These are phyloP conservation scores for Pestalotiopsis sp. DNA, from an alignment of 2,329 filamentous ascomycete genomes.

Conservation along the genomic window DNA sequence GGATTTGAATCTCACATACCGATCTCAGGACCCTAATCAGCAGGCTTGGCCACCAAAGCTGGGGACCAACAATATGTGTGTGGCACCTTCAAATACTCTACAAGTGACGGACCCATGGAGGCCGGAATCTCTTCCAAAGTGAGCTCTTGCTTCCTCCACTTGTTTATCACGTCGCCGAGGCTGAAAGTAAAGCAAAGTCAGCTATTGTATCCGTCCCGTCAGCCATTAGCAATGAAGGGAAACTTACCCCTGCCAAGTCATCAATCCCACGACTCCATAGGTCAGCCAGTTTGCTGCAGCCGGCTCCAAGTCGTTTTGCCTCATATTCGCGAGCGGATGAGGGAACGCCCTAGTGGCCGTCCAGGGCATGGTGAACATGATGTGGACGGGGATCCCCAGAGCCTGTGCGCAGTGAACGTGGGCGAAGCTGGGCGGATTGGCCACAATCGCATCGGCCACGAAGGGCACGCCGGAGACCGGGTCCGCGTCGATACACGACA, in stretches of 20 bases:
- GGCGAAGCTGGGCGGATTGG: slow-evolving; percentile 28
- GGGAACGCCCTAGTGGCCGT: slow-evolving; percentile 44
- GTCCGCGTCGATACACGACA: slow-evolving; percentile 30
- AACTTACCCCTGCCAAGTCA: slow-evolving; percentile 51
- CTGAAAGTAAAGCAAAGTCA: not conserved
- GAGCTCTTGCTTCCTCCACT: slow-evolving; percentile 58
- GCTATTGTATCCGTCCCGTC: not conserved
- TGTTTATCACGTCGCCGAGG: slow-evolving; percentile 67
- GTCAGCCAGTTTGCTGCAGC: slow-evolving; percentile 44
- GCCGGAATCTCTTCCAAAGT: slow-evolving; percentile 61
- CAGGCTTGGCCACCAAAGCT: slow-evolving; percentile 58
- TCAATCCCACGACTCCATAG: slow-evolving; percentile 47
- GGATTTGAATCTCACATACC: not conserved
- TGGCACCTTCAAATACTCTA: slow-evolving; percentile 58
- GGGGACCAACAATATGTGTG: slow-evolving; percentile 70
- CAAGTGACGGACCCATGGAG: slow-evolving; percentile 64
- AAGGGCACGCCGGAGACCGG: slow-evolving; percentile 18
- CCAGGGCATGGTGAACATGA: slow-evolving; percentile 71
- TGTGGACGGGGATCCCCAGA: slow-evolving; percentile 57
- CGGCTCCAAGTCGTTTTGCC: slow-evolving; percentile 24
- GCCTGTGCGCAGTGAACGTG: slow-evolving; percentile 48
- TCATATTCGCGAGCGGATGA: slow-evolving; percentile 52
- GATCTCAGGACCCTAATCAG: slow-evolving; percentile 58
- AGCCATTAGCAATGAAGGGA: no score
- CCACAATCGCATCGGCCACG: slow-evolving; percentile 27